Base-by-base conservation (phyloP, 1,284 basidiomycete species). In the Leucocoprinus gongylophorus region DNA sequence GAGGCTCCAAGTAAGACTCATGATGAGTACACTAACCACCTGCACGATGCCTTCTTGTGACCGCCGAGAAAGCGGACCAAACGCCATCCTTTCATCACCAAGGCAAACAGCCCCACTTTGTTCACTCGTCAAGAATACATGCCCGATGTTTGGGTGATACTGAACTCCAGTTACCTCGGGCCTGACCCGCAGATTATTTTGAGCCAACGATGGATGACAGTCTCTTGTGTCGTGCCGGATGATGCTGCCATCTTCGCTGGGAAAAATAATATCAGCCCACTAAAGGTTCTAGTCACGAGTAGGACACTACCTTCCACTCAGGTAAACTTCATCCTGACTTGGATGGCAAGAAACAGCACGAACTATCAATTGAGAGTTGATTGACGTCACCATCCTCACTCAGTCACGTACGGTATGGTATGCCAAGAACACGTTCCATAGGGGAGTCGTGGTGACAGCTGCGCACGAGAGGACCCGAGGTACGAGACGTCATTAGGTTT, bases 51-150 rank as follows among this genome's bases (percentile, higher is more conserved):
- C 50, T 15, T 47, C 32, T 35, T 23, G 43, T 26, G 54, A 53
- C 37, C 47, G 46, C 26, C 37, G 15, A 10, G 42, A 52, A 15
- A 48, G 23, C 29, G 79, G 71, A 15, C 80, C 81, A 64, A 88
- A 89, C 0, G 83, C 78, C 80, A 86, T 88, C n/a, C 87, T 72
- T n/a, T 70, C 67, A 62, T 90, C 87, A n/a, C 83, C 75, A 51
- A 90, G 73, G 56, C 74, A 79, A 1, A 88, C 77, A 18, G 68
- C 64, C 1, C 84, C 84, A 8, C 61, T 64, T 9, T 63, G 69
- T 54, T 87, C 82, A 46, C 81, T 76, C 3, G 81, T 85, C 2
- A 76, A 75, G 55, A 91, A 89, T 38, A 87, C 61, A 56, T 86
- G 73, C 42, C 79, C 78, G 71, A 80, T 78, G 32, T 57, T 62